A percentile compares a stretch with the other conserved stretches of the same genome.
These are phyloP conservation scores for Pachyrhizus erosus DNA, from an alignment of 306 rosid species.

Conservation along the genomic window DNA sequence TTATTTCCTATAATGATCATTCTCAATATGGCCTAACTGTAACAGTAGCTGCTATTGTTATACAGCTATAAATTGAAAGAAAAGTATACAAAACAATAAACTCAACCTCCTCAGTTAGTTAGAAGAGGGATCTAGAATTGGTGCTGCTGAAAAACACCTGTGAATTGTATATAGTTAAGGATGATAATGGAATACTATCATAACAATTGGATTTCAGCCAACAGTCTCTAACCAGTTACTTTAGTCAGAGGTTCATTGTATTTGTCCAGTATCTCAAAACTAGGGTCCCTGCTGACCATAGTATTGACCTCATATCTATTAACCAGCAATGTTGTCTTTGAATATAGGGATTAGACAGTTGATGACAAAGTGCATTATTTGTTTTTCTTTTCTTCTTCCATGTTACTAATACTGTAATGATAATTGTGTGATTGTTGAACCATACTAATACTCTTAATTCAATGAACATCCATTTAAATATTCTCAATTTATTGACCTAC, in stretches of 20 bases:
- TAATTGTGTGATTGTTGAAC: conserved; percentile 11
- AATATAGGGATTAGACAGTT: not conserved
- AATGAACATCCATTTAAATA: not conserved
- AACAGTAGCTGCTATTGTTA: not conserved
- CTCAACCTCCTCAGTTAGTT: not conserved
- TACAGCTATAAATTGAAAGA: not conserved
- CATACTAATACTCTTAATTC: not conserved
- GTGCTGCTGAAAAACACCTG: not conserved
- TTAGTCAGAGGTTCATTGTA: not conserved
- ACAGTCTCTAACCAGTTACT: not conserved
- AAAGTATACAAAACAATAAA: not conserved
- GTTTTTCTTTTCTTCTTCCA: not conserved
- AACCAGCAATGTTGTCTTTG: not conserved
- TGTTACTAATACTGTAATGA: not conserved
- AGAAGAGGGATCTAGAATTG: not conserved
- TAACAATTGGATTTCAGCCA: not conserved
- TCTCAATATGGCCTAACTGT: not conserved
- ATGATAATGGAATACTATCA: not conserved
- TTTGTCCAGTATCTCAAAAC: not conserved
- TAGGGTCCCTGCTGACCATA: not conserved
- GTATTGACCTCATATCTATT: not conserved
- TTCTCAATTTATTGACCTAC: conserved; percentile 20
- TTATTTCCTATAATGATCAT: conserved; percentile 4
- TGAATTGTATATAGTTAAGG: not conserved
- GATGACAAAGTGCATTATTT: not conserved